Base-by-base conservation (phyloP, 352 stramenopile species). In the Phytophthora cajani region DNA sequence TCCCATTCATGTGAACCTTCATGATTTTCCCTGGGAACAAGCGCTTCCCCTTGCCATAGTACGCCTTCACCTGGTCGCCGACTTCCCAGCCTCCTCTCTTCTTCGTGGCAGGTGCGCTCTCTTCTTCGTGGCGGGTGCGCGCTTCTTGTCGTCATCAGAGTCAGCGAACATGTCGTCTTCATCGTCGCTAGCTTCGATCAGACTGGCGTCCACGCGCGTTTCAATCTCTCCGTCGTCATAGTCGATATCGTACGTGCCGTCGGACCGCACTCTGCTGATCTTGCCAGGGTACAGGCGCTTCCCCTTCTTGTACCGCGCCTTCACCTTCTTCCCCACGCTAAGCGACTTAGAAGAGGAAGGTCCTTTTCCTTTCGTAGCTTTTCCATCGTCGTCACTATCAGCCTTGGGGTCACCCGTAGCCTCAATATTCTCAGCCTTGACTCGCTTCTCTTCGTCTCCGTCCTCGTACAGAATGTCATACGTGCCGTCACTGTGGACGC, bases 171-270 rank as follows among this genome's bases (percentile, higher is more conserved):
- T 66, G 47, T 88, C 81, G 38, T 90, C 80, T 38, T 78, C 77
- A 58, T 90, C 84, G 5, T 67, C 51, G 12, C n/a, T 58, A 2
- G 53, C 50, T 58, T 64, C 58, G 7, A 69, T 71, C 30, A 59
- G 54, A 23, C 38, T 65, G n/a, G 42, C 33, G 27, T 68, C 62
- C 33, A 93, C 85, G 14, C 78, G 79, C 5, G 60, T 75, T 63
- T 95, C 87, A 2, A 75, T 57, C 59, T 93, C 85, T 8, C 85
- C 84, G 57, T 93, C 88, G 59, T 92, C 83, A 59, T 95, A 95
- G 16, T 67, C 50, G 47, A 95, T 72, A 64, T 93, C 84, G 46
- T 78, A 89, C 27, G 83, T 78, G 40, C 79, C 76, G 38, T 93
- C 82, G 7, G 75, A 64, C 32, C 80, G 72, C 36, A 85, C 79